A percentile compares a stretch with the other conserved stretches of the same genome.
phyloP scores from a whole-genome alignment of 176 grass and related monocot species.

The Dendrocalamus sinicus region DNA sequence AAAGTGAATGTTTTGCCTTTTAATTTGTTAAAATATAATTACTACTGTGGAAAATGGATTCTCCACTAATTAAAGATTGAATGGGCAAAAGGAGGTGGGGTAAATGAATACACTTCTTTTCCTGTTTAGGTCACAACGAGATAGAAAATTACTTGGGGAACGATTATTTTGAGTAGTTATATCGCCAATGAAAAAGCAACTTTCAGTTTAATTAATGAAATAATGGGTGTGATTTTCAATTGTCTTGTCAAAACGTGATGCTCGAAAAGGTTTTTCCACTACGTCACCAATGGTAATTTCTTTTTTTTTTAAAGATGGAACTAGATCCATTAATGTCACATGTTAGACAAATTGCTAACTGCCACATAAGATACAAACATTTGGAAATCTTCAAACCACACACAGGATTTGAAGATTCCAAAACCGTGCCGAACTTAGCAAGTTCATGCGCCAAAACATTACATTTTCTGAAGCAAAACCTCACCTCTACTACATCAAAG shows the following conservation, averaged over 20 bases:
- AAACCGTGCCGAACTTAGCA: no score
- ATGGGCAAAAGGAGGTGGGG: background rate
- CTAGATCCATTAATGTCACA: no score
- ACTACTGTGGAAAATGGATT: conserved; percentile 30
- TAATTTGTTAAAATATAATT: background rate
- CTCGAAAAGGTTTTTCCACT: conserved; percentile 1
- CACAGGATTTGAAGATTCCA: no score
- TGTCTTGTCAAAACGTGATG: conserved; percentile 27
- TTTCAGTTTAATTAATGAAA: background rate
- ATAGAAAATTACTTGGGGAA: background rate
- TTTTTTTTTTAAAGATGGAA: no score
- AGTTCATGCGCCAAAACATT: no score
- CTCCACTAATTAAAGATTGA: conserved; percentile 49
- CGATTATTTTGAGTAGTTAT: background rate
- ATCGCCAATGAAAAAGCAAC: background rate
- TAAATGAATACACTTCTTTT: background rate
- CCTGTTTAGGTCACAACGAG: background rate
- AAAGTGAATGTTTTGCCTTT: conserved; percentile 13
- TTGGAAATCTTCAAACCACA: no score
- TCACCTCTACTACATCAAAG: no score
- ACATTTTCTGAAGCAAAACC: no score
- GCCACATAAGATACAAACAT: no score
- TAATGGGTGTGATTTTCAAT: conserved; percentile 27
- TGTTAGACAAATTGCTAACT: no score
- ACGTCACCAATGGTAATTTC: no score